phyloP scores from a whole-genome alignment of 805 yeast species.

The Candida maltosa region DNA sequence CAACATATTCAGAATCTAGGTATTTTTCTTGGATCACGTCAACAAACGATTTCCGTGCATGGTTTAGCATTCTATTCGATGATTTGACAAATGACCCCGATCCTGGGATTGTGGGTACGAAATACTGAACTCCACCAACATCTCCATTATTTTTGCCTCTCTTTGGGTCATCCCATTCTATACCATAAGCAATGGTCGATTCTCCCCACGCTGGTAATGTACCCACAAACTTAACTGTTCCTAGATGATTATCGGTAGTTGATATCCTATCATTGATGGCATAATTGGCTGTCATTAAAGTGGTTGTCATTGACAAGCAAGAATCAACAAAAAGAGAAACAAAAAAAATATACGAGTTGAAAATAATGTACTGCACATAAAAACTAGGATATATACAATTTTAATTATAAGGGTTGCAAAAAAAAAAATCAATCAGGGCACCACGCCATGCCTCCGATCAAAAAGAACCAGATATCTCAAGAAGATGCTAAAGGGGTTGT shows the following conservation, averaged over 20 bases:
- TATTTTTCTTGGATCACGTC: slow-evolving; percentile 42
- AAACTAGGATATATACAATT: no score
- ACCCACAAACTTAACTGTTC: slow-evolving; percentile 67
- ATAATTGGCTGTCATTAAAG: background rate
- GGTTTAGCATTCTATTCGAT: slow-evolving; percentile 28
- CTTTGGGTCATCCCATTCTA: slow-evolving; percentile 77
- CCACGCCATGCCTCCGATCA: slow-evolving; percentile 5
- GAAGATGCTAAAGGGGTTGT: slow-evolving; percentile 29
- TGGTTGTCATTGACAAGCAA: background rate
- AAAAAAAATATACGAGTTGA: background rate
- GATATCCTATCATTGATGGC: slow-evolving; percentile 17
- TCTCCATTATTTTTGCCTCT: slow-evolving; percentile 76
- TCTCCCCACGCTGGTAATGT: slow-evolving; percentile 60
- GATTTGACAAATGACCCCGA: slow-evolving; percentile 66
- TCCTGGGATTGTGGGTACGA: slow-evolving; percentile 30
- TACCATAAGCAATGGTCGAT: slow-evolving; percentile 54
- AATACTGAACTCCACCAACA: slow-evolving; percentile 53
- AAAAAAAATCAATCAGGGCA: no score
- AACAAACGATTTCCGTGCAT: slow-evolving; percentile 26
- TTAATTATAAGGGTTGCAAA: no score
- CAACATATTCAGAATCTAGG: slow-evolving; percentile 22
- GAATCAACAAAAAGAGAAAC: background rate
- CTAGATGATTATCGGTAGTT: slow-evolving; percentile 42
- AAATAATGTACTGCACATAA: no score
- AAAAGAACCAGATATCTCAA: slow-evolving; percentile 1